Conservation (phyloP, 257 asterid species). For the Marsdenia floribunda region DNA sequence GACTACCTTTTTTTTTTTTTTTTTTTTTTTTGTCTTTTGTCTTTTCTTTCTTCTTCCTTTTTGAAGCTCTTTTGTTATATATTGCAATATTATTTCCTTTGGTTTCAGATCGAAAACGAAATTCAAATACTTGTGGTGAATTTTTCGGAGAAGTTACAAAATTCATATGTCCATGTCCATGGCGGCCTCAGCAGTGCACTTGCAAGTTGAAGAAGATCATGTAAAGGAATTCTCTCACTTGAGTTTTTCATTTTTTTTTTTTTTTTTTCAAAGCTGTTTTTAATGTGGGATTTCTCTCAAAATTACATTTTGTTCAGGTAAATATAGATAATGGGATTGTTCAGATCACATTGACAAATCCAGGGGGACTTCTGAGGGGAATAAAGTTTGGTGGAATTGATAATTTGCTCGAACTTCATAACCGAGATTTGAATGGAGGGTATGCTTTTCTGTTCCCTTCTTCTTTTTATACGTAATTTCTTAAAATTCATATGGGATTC, state of each 20-base stretch:
- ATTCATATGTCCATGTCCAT: not conserved
- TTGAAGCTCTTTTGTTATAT: no score
- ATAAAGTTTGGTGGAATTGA: conserved; percentile 57
- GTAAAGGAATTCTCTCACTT: conserved; percentile 2
- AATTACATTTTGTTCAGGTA: conserved; percentile 33
- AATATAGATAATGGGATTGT: conserved; percentile 68
- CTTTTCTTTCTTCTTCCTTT: no score
- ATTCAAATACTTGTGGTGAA: not conserved
- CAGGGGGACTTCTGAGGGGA: conserved; percentile 61
- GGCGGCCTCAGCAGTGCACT: conserved; percentile 14
- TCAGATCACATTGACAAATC: conserved; percentile 60
- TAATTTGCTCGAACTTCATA: conserved; percentile 62
- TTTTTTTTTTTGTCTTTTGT: no score
- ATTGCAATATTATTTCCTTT: no score
- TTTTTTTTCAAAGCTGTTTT: not conserved
- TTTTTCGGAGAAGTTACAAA: not conserved
- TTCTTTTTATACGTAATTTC: not conserved
- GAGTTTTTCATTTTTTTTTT: not conserved
- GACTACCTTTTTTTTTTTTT: no score
- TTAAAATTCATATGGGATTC: not conserved
- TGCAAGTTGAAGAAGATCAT: conserved; percentile 23
- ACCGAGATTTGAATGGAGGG: conserved; percentile 68
- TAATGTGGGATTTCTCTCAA: not conserved
- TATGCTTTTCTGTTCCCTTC: conserved; percentile 7
- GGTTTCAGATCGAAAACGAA: not conserved